phyloP scores from a whole-genome alignment of 2,329 filamentous ascomycete species.

The Neobulgaria alba region DNA sequence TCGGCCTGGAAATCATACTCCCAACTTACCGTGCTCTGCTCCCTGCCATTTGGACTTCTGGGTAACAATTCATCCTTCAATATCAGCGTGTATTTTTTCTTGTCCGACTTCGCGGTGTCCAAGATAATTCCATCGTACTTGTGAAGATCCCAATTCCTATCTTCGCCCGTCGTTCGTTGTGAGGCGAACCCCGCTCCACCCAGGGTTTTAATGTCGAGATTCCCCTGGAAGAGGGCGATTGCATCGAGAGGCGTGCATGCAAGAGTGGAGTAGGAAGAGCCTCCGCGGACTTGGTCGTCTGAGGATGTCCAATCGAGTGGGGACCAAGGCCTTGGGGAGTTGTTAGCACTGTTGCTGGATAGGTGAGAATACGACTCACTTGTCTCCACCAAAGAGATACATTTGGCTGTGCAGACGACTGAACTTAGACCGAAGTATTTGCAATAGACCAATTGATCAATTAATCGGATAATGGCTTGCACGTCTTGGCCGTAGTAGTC shows the following conservation, averaged over 20 bases:
- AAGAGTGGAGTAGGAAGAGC: conserved; percentile 51
- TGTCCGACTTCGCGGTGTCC: conserved; percentile 43
- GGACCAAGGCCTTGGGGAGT: conserved; percentile 44
- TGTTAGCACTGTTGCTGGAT: not conserved
- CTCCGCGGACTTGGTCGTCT: conserved; percentile 72
- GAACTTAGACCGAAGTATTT: too few relatives aligned
- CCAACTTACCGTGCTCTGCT: conserved; percentile 64
- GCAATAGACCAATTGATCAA: too few relatives aligned
- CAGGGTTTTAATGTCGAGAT: conserved; percentile 63
- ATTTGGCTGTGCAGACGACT: too few relatives aligned
- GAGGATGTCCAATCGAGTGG: conserved; percentile 55
- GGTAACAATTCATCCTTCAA: conserved; percentile 62
- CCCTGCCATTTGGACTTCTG: conserved; percentile 52
- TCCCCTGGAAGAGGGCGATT: conserved; percentile 51
- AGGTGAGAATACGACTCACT: conserved; percentile 13
- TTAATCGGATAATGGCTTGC: too few relatives aligned
- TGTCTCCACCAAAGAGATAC: conserved; percentile 20
- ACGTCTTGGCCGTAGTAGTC: too few relatives aligned
- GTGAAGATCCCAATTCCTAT: conserved; percentile 54
- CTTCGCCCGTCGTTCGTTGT: conserved; percentile 55
- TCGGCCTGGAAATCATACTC: conserved; percentile 56
- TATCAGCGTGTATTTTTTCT: conserved; percentile 64
- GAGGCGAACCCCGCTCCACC: conserved; percentile 78
- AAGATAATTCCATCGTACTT: conserved; percentile 53
- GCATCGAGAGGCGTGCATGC: conserved; percentile 25